phyloP scores from a whole-genome alignment of 1,139 yeast species.

The Candida sojae region DNA sequence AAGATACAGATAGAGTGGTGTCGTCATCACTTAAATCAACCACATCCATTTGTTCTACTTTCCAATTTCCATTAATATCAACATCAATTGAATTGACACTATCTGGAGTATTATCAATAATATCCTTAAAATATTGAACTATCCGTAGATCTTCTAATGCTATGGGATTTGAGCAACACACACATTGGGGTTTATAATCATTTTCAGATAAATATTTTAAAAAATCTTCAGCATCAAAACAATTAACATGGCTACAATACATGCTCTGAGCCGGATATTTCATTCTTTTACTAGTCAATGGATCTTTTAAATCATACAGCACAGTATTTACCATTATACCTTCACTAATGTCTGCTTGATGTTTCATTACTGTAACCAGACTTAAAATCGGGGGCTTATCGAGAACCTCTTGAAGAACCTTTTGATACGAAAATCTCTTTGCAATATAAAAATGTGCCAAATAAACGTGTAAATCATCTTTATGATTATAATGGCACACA shows the following conservation, averaged over 20 bases:
- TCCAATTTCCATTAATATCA: slow-evolving; percentile 62
- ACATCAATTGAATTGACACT: slow-evolving; percentile 58
- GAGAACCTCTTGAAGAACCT: slow-evolving; percentile 20
- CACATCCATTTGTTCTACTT: slow-evolving; percentile 4
- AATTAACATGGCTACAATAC: slow-evolving; percentile 66
- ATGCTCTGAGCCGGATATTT: slow-evolving; percentile 59
- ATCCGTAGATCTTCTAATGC: slow-evolving; percentile 55
- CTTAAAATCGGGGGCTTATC: slow-evolving; percentile 47
- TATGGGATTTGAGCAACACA: slow-evolving; percentile 53
- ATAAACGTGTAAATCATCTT: slow-evolving; percentile 41
- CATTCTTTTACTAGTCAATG: slow-evolving; percentile 64
- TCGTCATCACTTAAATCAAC: background rate
- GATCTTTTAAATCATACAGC: slow-evolving; percentile 60
- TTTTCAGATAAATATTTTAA: slow-evolving; percentile 64
- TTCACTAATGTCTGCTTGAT: slow-evolving; percentile 48
- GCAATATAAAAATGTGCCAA: slow-evolving; percentile 55
- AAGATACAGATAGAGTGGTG: background rate
- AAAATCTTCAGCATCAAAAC: slow-evolving; percentile 68
- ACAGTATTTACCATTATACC: slow-evolving; percentile 42
- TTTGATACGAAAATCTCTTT: slow-evolving; percentile 43
- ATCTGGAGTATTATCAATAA: slow-evolving; percentile 39
- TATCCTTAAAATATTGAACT: slow-evolving; percentile 60
- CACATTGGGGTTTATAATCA: slow-evolving; percentile 42
- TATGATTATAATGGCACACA: slow-evolving; percentile 48
- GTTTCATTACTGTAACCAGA: slow-evolving; percentile 44